phyloP scores from a whole-genome alignment of 2,329 filamentous ascomycete genomes.

The Exophiala spinifera region DNA sequence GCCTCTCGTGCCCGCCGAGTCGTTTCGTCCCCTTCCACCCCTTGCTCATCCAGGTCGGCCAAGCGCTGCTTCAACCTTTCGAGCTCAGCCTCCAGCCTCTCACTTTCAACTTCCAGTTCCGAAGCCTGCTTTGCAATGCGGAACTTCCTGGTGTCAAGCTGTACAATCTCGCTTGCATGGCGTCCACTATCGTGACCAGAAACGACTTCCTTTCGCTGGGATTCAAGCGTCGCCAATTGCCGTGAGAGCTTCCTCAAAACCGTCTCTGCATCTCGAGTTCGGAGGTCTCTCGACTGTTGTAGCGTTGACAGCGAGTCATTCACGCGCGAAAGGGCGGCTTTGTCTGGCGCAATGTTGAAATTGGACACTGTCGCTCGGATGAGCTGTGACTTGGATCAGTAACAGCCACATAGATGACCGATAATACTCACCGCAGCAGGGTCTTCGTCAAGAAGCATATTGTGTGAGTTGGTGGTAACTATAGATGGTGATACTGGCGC shows the following conservation, averaged over 20 bases:
- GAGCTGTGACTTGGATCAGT: conserved; percentile 54
- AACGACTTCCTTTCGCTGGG: conserved; percentile 74
- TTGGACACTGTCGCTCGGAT: conserved; percentile 89
- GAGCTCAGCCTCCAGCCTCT: conserved; percentile 76
- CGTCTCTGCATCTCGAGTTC: conserved; percentile 66
- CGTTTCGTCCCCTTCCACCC: conserved; percentile 67
- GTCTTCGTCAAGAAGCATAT: conserved; percentile 91
- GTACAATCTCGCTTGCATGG: conserved; percentile 80
- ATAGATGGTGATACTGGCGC: neutral
- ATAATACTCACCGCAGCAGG: conserved; percentile 67
- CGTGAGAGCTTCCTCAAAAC: conserved; percentile 71
- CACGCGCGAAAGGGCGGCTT: conserved; percentile 76
- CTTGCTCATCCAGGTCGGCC: conserved; percentile 81
- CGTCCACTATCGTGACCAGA: conserved; percentile 67
- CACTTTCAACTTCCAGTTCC: conserved; percentile 91
- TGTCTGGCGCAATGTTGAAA: conserved; percentile 92
- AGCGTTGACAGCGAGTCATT: conserved; percentile 78
- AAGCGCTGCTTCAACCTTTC: conserved; percentile 71
- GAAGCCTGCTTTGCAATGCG: conserved; percentile 85
- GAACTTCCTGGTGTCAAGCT: conserved; percentile 91
- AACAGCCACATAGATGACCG: conserved; percentile 11
- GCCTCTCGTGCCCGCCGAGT: conserved; percentile 51
- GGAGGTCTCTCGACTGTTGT: conserved; percentile 76
- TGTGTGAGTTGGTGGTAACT: conserved; percentile 37
- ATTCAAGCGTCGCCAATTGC: conserved; percentile 68